Evolutionary conservation across 495 filamentous ascomycete species (phyloP).

Genomic region (Parathielavia appendiculata): DNA sequence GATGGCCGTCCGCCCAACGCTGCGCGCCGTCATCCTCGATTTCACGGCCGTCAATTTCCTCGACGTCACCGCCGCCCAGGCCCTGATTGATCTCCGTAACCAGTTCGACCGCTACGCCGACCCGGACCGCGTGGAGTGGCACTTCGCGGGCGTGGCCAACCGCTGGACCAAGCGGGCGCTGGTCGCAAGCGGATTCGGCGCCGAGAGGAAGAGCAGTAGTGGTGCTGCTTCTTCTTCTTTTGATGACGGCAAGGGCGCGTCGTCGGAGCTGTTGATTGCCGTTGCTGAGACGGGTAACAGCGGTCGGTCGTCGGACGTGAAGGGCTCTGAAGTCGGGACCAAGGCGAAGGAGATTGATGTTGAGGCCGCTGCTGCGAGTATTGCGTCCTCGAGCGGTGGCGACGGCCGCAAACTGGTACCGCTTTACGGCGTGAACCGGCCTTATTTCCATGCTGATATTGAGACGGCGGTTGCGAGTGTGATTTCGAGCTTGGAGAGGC

Average conservation of each 20-base stretch:
- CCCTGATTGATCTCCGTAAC: constrained; percentile 95
- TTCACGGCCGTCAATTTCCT: constrained; percentile 95
- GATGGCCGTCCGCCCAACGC: constrained; percentile 56
- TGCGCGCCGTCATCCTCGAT: constrained; percentile 91
- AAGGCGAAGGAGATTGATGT: constrained; percentile 17
- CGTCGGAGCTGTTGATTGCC: constrained; percentile 25
- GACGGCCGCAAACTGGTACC: constrained; percentile 26
- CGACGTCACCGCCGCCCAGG: constrained; percentile 89
- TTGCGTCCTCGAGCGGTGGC: constrained; percentile 10
- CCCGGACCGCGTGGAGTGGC: constrained; percentile 88
- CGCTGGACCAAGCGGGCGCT: constrained; percentile 96
- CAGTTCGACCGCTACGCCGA: constrained; percentile 85
- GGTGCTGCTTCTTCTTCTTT: background rate
- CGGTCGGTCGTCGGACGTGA: background rate
- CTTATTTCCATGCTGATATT: constrained; percentile 54
- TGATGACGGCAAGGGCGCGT: constrained; percentile 15
- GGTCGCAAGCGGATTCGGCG: constrained; percentile 73
- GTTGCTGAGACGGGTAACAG: constrained; percentile 14
- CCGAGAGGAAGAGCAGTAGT: constrained; percentile 29
- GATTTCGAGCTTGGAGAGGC: constrained; percentile 16
- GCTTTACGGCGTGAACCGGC: constrained; percentile 46
- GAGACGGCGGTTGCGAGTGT: constrained; percentile 62
- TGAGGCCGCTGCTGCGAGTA: constrained; percentile 21
- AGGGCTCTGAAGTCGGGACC: background rate
- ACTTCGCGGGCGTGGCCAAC: constrained; percentile 91